phyloP scores from a whole-genome alignment of 2,329 filamentous ascomycete genomes.

The Hypoxylon sp. region DNA sequence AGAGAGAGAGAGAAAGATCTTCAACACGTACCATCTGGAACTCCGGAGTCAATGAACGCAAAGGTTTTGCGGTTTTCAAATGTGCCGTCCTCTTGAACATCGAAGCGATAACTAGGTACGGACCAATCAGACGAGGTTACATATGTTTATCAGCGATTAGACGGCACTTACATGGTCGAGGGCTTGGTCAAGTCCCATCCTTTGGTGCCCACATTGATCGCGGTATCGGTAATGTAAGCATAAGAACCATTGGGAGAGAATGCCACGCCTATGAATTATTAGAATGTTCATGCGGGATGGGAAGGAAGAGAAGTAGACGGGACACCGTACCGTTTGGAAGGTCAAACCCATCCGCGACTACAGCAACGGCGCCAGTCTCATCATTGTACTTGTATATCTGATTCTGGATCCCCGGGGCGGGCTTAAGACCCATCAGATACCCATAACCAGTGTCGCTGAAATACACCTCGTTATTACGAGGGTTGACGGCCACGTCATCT shows the following conservation, averaged over 20 bases:
- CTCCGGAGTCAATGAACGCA: conserved; percentile 61
- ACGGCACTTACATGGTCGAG: conserved; percentile 55
- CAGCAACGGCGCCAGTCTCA: conserved; percentile 58
- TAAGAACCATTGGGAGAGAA: conserved; percentile 63
- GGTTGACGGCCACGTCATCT: conserved; percentile 65
- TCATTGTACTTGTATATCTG: conserved; percentile 68
- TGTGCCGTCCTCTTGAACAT: conserved; percentile 56
- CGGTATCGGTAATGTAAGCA: conserved; percentile 66
- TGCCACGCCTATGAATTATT: conserved; percentile 52
- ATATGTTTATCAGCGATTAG: background rate
- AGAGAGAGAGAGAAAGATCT: background rate
- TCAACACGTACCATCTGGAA: conserved; percentile 63
- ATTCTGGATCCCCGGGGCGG: conserved; percentile 59
- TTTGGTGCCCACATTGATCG: conserved; percentile 55
- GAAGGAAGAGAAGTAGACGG: too few relatives aligned
- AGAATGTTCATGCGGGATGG: too few relatives aligned
- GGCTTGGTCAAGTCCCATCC: conserved; percentile 54
- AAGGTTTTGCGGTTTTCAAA: conserved; percentile 62
- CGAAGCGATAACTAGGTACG: conserved; percentile 56
- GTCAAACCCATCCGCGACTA: conserved; percentile 65
- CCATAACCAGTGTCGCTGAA: conserved; percentile 70
- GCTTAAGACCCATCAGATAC: conserved; percentile 65
- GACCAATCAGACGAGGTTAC: conserved; percentile 2
- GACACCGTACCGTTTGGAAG: conserved; percentile 58
- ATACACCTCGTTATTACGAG: conserved; percentile 66